Evolutionary conservation across 1,139 yeast genomes (phyloP).

Genomic region (Magnusiomyces paraingens): DNA sequence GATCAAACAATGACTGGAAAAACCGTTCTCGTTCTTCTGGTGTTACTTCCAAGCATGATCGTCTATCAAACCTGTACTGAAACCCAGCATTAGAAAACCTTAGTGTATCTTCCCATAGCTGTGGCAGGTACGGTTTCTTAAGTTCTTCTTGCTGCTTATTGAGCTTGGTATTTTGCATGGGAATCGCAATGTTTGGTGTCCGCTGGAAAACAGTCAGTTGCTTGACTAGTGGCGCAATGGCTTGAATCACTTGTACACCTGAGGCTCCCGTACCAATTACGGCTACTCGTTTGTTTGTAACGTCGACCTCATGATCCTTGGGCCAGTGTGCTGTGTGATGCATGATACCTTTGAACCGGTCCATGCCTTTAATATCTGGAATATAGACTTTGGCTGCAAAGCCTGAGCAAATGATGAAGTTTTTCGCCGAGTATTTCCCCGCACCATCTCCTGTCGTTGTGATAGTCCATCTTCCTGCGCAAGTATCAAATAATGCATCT

Average conservation of each 20-base stretch:
- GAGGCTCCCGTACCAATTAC: constrained; percentile 45
- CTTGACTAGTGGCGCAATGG: constrained; percentile 16
- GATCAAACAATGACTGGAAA: constrained; percentile 21
- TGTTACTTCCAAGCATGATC: constrained; percentile 17
- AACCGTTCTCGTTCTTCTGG: constrained; percentile 24
- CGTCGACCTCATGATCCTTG: constrained; percentile 33
- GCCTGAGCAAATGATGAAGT: constrained; percentile 35
- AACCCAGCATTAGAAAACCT: constrained; percentile 27
- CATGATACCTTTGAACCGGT: constrained; percentile 40
- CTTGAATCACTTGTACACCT: constrained; percentile 37
- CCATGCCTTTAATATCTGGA: constrained; percentile 32
- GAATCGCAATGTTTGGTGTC: constrained; percentile 27
- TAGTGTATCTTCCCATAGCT: constrained; percentile 18
- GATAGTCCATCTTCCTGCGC: constrained; percentile 37
- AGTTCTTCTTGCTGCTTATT: constrained; percentile 13
- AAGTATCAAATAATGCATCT: constrained; percentile 34
- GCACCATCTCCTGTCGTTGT: constrained; percentile 24
- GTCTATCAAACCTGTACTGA: constrained; percentile 12
- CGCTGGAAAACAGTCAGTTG: constrained; percentile 27
- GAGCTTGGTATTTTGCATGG: constrained; percentile 23
- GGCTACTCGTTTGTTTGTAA: constrained; percentile 36
- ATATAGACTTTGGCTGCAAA: constrained; percentile 28
- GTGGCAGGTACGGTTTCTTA: constrained; percentile 17
- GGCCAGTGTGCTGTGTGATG: constrained; percentile 48
- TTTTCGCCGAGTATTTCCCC: constrained; percentile 25